Conservation (phyloP, 345 rosid genomes). For the Pugionium cornutum region DNA sequence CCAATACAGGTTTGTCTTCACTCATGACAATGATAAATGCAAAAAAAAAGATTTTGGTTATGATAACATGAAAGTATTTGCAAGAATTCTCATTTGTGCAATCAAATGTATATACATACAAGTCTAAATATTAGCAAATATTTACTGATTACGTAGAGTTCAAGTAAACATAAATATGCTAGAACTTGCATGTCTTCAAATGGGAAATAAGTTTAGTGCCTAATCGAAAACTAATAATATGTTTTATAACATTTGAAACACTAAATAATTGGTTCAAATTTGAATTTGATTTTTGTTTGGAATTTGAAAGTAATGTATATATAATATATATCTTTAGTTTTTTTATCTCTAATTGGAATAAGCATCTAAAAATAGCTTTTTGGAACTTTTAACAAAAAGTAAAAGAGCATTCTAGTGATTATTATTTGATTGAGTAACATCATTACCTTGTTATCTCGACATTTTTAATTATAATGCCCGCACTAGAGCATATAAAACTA, state of each 20-base stretch:
- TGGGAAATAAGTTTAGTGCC: too few species aligned
- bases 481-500: conserved; percentile 18
- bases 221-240: too few species aligned
- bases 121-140: too few species aligned
- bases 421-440: conserved; percentile 34
- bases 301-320: too few species aligned
- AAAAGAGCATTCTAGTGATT: conserved; percentile 18
- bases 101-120: too few species aligned
- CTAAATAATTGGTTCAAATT: too few species aligned
- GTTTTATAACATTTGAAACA: too few species aligned
- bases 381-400: conserved; percentile 11
- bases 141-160: too few species aligned
- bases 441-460: conserved; percentile 34
- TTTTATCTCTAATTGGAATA: conserved; percentile 29
- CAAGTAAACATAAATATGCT: too few species aligned
- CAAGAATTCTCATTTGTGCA: too few species aligned
- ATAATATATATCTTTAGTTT: conserved; percentile 14
- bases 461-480: conserved; percentile 12
- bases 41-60: background rate
- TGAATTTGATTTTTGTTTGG: too few species aligned
- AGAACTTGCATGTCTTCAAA: too few species aligned
- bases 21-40: background rate
- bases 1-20: background rate
- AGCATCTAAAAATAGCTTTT: conserved; percentile 38
- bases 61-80: background rate